phyloP scores from a whole-genome alignment of 2,329 filamentous ascomycete genomes.

The Penicillium sclerotigenum region DNA sequence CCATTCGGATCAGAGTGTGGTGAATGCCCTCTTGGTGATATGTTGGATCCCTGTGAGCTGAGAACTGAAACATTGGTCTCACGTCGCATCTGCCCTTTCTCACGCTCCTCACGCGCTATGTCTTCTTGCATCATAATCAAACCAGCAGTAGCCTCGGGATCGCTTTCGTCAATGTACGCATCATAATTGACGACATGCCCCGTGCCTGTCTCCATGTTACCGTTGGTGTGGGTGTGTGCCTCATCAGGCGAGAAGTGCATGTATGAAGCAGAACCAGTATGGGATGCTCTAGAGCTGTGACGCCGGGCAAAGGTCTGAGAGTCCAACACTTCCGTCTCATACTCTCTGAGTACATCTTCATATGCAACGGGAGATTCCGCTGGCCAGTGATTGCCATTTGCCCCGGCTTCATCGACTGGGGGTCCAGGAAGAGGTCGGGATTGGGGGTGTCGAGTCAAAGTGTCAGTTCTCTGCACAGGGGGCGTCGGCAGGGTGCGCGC shows the following conservation, averaged over 20 bases:
- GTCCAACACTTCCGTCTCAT: conserved; percentile 53
- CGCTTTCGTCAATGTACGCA: conserved; percentile 69
- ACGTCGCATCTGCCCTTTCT: conserved; percentile 56
- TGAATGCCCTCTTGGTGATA: conserved; percentile 32
- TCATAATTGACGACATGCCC: conserved; percentile 48
- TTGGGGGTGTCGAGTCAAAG: conserved; percentile 55
- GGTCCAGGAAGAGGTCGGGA: conserved; percentile 58
- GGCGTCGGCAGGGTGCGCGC: conserved; percentile 46
- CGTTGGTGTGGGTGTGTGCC: conserved; percentile 49
- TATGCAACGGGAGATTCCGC: conserved; percentile 34
- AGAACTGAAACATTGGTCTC: conserved; percentile 54
- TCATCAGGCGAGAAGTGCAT: conserved; percentile 43
- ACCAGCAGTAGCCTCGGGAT: conserved; percentile 82
- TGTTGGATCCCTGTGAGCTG: conserved; percentile 40
- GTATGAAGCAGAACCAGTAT: conserved; percentile 18
- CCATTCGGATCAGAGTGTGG: conserved; percentile 48
- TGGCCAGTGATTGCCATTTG: conserved; percentile 12
- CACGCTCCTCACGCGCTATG: conserved; percentile 49
- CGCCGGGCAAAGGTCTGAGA: conserved; percentile 24
- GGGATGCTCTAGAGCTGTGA: conserved; percentile 27
- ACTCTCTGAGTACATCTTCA: conserved; percentile 57
- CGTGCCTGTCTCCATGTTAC: conserved; percentile 44
- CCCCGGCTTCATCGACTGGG: conserved; percentile 45
- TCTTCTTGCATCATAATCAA: conserved; percentile 77
- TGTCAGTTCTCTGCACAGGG: conserved; percentile 52